Conservation (phyloP, 2,329 filamentous ascomycete genomes). For the Trichoderma citrinoviride region DNA sequence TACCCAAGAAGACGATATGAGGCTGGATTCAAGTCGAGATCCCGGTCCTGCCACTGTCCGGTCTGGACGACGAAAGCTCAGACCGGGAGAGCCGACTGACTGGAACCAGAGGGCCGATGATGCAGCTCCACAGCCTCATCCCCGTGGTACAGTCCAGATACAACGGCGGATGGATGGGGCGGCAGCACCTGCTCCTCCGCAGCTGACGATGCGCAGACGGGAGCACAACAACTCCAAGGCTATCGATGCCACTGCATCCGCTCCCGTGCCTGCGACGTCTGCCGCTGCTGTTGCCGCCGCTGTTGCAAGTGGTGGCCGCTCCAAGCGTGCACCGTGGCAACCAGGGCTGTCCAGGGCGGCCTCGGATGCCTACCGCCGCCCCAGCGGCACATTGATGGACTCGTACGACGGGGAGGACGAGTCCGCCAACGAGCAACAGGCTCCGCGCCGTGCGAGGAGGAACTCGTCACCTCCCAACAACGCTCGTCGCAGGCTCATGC, state of each 20-base stretch:
- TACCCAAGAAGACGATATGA: constrained; percentile 25
- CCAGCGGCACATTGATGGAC: constrained; percentile 28
- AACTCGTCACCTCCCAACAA: constrained; percentile 21
- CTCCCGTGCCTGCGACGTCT: constrained; percentile 1
- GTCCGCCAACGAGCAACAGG: constrained; percentile 17
- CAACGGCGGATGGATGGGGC: constrained; percentile 29
- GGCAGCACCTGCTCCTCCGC: constrained; percentile 10
- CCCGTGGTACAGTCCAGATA: constrained; percentile 30
- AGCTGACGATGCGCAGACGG: constrained; percentile 30
- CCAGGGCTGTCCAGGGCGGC: constrained; percentile 31
- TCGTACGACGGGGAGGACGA: constrained; percentile 21
- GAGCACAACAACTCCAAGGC: constrained; percentile 29
- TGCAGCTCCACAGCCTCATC: constrained; percentile 32
- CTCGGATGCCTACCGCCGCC: constrained; percentile 34
- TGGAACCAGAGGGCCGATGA: constrained; percentile 28
- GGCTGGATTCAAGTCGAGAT: constrained; percentile 35
- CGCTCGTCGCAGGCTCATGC: constrained; percentile 17
- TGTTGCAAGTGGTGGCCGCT: constrained; percentile 22
- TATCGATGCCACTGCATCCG: constrained; percentile 29
- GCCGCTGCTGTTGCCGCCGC: neutral
- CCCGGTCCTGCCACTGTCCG: constrained; percentile 30
- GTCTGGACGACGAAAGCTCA: constrained; percentile 31
- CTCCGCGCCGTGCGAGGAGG: constrained; percentile 18
- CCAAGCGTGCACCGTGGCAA: constrained; percentile 32
- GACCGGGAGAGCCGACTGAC: constrained; percentile 23